Evolutionary conservation across 2,329 filamentous ascomycete species (phyloP).

Genomic region (Verticillium tricorpus): DNA sequence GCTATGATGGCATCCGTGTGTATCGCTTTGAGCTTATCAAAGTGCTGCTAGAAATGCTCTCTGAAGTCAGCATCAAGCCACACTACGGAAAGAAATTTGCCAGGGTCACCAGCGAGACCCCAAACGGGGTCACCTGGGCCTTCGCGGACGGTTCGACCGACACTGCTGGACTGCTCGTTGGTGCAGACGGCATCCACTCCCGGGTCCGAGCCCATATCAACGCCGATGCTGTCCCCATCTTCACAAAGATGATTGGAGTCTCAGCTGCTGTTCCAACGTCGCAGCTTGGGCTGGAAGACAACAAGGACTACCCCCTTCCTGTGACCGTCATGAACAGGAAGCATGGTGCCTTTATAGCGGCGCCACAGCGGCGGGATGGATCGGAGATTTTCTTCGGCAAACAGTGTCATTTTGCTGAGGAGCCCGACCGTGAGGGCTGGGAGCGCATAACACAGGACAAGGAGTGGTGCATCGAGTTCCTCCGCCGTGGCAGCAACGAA

Average conservation of each 20-base stretch:
- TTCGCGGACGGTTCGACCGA: conserved; percentile 40
- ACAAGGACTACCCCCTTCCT: conserved; percentile 31
- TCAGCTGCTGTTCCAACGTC: conserved; percentile 26
- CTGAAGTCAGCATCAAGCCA: conserved; percentile 34
- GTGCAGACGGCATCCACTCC: conserved; percentile 58
- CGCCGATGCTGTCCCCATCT: conserved; percentile 42
- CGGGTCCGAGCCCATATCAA: conserved; percentile 46
- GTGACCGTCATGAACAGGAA: conserved; percentile 35
- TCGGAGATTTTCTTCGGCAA: conserved; percentile 25
- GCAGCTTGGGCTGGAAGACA: conserved; percentile 27
- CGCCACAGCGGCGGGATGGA: conserved; percentile 37
- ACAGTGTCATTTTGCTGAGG: conserved; percentile 29
- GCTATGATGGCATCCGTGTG: conserved; percentile 49
- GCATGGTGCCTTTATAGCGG: conserved; percentile 44
- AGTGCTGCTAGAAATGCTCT: conserved; percentile 36
- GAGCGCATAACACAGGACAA: conserved; percentile 33
- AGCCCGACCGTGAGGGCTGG: conserved; percentile 37
- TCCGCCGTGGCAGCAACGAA: conserved; percentile 26
- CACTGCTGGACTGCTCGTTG: conserved; percentile 42
- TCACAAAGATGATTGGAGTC: conserved; percentile 41
- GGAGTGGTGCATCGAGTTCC: conserved; percentile 25
- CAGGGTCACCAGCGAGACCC: conserved; percentile 33
- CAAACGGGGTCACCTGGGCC: conserved; percentile 35
- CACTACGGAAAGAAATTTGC: conserved; percentile 44
- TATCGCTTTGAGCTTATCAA: conserved; percentile 48